Percentiles rank a stretch among this genome's conserved stretches.
phyloP scores from a whole-genome alignment of 2,329 filamentous ascomycete species.

The Akanthomyces dipterigenus region DNA sequence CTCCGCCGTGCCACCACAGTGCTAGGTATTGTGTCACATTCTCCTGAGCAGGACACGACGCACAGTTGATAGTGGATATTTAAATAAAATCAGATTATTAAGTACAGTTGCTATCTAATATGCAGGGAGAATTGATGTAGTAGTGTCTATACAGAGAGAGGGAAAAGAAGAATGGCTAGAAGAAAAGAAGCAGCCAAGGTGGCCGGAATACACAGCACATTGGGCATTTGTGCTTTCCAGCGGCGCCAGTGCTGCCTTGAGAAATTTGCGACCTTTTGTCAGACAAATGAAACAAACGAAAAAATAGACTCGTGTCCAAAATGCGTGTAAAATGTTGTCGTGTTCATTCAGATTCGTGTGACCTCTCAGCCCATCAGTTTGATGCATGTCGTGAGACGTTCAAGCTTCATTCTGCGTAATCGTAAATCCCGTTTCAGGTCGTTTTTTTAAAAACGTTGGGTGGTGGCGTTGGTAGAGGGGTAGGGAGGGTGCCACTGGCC shows the following conservation, averaged over 20 bases:
- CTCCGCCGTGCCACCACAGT: neutral
- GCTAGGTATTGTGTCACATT: neutral
- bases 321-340: neutral
- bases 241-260: neutral
- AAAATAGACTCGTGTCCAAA: neutral
- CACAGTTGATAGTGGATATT: too few relatives aligned
- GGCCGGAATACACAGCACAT: neutral
- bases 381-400: constrained; percentile 8
- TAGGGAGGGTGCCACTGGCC: constrained; percentile 42
- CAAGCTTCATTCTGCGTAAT: neutral
- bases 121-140: neutral
- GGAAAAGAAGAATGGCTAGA: neutral
- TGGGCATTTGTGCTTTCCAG: neutral
- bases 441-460: neutral
- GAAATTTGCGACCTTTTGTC: neutral
- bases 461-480: constrained; percentile 36
- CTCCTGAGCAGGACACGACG: neutral
- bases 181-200: neutral
- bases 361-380: neutral
- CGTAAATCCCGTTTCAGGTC: neutral
- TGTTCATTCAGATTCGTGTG: neutral
- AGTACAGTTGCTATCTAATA: constrained; percentile 1
- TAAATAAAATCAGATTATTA: neutral
- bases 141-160: neutral
- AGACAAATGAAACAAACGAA: neutral